phyloP scores from a whole-genome alignment of 352 stramenopile species.

The Phytophthora meadii region DNA sequence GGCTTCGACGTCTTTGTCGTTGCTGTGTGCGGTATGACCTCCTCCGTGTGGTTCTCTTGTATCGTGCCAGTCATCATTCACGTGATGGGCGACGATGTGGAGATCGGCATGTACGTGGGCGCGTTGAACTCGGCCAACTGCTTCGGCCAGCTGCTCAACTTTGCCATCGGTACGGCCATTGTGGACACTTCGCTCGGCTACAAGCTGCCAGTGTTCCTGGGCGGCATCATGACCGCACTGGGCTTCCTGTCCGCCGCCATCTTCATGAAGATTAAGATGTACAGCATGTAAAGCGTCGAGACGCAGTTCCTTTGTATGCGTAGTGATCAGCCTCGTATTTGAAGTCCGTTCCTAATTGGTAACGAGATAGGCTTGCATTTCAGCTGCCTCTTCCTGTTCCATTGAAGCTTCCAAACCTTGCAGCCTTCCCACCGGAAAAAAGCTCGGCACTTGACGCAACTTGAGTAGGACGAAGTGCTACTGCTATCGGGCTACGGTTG shows the following conservation, averaged over 20 bases:
- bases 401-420: background rate
- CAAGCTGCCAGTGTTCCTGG: constrained; percentile 44
- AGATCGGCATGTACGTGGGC: constrained; percentile 47
- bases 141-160: constrained; percentile 43
- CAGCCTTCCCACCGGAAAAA: constrained; percentile 9
- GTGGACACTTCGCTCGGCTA: constrained; percentile 43
- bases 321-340: constrained; percentile 16
- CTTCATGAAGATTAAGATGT: constrained; percentile 67
- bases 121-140: constrained; percentile 63
- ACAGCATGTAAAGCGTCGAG: constrained; percentile 52
- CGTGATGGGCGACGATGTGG: constrained; percentile 29
- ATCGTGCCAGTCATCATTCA: constrained; percentile 26
- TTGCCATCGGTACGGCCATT: constrained; percentile 25
- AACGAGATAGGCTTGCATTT: constrained; percentile 26
- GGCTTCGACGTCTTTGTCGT: constrained; percentile 46
- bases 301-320: constrained; percentile 17
- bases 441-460: background rate
- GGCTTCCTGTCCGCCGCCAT: constrained; percentile 48
- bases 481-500: background rate
- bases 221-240: constrained; percentile 28
- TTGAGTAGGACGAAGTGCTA: too few relatives aligned
- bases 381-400: background rate
- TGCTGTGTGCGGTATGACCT: constrained; percentile 47
- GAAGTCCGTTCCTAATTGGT: constrained; percentile 5
- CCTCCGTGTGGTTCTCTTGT: constrained; percentile 36